These are phyloP conservation scores for Aspergillus phoenicis DNA, from an alignment of 2,329 filamentous ascomycete species.

Conservation along the genomic window DNA sequence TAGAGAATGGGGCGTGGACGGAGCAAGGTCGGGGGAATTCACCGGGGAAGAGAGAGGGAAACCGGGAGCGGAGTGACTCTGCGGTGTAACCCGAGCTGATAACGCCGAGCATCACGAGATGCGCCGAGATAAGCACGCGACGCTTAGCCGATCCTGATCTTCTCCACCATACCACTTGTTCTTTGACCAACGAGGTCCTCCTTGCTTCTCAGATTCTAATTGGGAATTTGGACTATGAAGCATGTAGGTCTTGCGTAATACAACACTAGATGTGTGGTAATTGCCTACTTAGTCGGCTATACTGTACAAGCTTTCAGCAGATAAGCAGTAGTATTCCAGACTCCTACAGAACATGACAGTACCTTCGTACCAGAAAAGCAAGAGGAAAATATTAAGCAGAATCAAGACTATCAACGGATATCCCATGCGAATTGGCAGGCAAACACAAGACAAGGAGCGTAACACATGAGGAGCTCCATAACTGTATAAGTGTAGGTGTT, in stretches of 20 bases:
- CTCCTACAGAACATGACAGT: slow-evolving; percentile 27
- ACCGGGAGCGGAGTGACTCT: not conserved
- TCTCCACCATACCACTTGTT: too few species aligned
- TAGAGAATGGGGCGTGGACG: not conserved
- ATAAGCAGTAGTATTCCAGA: slow-evolving; percentile 26
- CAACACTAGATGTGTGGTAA: not conserved
- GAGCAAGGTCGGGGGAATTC: not conserved
- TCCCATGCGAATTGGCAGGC: slow-evolving; percentile 20
- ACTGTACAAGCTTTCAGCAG: not conserved
- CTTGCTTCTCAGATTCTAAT: too few species aligned
- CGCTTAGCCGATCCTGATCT: not conserved
- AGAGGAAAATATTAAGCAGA: slow-evolving; percentile 16
- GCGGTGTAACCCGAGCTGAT: slow-evolving; percentile 9
- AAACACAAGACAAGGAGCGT: slow-evolving; percentile 16
- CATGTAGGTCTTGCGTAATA: too few species aligned
- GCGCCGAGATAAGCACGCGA: slow-evolving; percentile 12
- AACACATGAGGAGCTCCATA: slow-evolving; percentile 19
- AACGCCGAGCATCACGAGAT: slow-evolving; percentile 21
- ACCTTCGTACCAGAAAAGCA: slow-evolving; percentile 12
- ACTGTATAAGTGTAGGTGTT: slow-evolving; percentile 21
- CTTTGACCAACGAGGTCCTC: too few species aligned
- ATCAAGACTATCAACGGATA: slow-evolving; percentile 17
- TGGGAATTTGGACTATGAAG: too few species aligned
- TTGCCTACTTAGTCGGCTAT: not conserved
- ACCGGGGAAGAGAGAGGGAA: not conserved